Percentiles rank a stretch among this genome's conserved stretches.
These are phyloP conservation scores for Hymenoscyphus repandus DNA, from an alignment of 2,329 filamentous ascomycete genomes.

Conservation along the genomic window DNA sequence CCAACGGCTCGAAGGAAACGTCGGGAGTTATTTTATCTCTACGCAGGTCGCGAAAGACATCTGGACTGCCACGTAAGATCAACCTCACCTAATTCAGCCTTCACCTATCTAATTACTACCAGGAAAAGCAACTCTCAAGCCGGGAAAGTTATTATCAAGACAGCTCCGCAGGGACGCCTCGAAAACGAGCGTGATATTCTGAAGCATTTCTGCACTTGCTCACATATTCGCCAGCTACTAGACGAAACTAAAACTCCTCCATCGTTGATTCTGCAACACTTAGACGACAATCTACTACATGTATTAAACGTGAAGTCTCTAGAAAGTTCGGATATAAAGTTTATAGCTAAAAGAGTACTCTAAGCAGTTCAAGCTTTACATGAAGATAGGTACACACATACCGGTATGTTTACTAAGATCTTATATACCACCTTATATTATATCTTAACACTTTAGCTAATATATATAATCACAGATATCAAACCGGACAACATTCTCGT, in stretches of 20 bases:
- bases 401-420: constrained; percentile 16
- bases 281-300: constrained; percentile 18
- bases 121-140: constrained; percentile 19
- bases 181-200: constrained; percentile 24
- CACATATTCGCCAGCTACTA: constrained; percentile 20
- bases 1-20: constrained; percentile 21
- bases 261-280: constrained; percentile 18
- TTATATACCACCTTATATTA: too few species aligned
- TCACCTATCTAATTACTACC: constrained; percentile 17
- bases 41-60: constrained; percentile 17
- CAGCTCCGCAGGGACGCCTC: constrained; percentile 17
- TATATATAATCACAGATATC: constrained; percentile 21
- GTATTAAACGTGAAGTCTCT: constrained; percentile 17
- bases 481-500: constrained; percentile 36
- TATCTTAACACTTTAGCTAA: constrained; percentile 17
- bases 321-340: constrained; percentile 17
- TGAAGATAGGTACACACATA: constrained; percentile 23
- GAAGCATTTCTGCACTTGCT: constrained; percentile 16
- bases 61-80: constrained; percentile 22
- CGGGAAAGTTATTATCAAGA: constrained; percentile 23
- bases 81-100: constrained; percentile 12
- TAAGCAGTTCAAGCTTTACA: constrained; percentile 21
- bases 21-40: constrained; percentile 20
- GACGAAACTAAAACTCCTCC: constrained; percentile 23
- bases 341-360: constrained; percentile 21